These are phyloP conservation scores for Debaryomyces nepalensis DNA, from an alignment of 1,139 yeast genomes.

Conservation along the genomic window DNA sequence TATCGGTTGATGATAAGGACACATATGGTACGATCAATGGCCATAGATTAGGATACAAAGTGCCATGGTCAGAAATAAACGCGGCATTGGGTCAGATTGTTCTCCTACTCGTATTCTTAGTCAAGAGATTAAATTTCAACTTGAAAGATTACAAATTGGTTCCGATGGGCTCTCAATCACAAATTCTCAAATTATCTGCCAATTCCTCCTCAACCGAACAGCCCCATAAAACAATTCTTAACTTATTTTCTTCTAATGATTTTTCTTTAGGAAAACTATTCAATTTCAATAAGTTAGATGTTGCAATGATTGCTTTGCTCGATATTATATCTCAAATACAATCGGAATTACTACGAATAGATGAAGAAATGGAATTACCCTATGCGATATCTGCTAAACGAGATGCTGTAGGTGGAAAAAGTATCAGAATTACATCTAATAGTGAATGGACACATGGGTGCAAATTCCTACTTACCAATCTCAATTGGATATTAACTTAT, in stretches of 20 bases:
- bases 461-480: slow-evolving; percentile 74
- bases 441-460: slow-evolving; percentile 93
- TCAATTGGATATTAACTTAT: slow-evolving; percentile 58
- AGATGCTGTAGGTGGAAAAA: slow-evolving; percentile 78
- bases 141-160: slow-evolving; percentile 65
- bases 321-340: slow-evolving; percentile 67
- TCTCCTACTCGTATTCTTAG: slow-evolving; percentile 67
- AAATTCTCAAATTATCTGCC: slow-evolving; percentile 58
- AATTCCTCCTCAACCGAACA: slow-evolving; percentile 11
- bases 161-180: slow-evolving; percentile 87
- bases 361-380: slow-evolving; percentile 70
- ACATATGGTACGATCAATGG: slow-evolving; percentile 89
- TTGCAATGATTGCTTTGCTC: slow-evolving; percentile 75
- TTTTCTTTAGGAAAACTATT: slow-evolving; percentile 70
- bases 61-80: slow-evolving; percentile 91
- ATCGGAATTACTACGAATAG: slow-evolving; percentile 48
- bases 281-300: slow-evolving; percentile 71
- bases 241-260: slow-evolving; percentile 67
- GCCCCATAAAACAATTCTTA: slow-evolving; percentile 35
- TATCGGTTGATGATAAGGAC: slow-evolving; percentile 69
- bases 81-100: slow-evolving; percentile 91
- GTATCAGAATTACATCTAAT: slow-evolving; percentile 73
- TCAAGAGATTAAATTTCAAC: slow-evolving; percentile 58
- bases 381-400: slow-evolving; percentile 53
- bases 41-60: slow-evolving; percentile 70